Base-by-base conservation (phyloP, 2,329 filamentous ascomycete genomes). In the Cercospora brassicicola region DNA sequence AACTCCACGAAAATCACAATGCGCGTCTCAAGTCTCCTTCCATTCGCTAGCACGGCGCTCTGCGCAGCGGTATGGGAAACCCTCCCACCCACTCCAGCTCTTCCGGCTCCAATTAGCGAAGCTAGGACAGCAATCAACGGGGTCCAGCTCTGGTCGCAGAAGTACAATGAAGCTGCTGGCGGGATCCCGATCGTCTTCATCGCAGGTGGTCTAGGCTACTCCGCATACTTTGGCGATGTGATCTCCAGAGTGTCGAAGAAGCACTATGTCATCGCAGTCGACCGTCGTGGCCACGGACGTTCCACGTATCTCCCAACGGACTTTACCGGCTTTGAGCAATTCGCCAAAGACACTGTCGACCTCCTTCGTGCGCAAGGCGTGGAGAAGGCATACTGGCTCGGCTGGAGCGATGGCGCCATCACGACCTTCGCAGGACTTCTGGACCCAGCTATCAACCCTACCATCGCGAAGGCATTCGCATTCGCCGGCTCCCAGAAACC, bases 361-460 rank as follows among this genome's bases (percentile, higher is more conserved):
- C 75, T 79, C 51, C 76, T 82, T 3, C 71, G 74, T 5, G 45
- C 71, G 1, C 70, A 75, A 4, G 77, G 77, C 1, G 73, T 82
- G 1, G 64, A 56, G 3, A 64, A 72, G 63, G 79, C 79, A 69
- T 74, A 77, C 65, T 76, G 79, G 28, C 78, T 82, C 4, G 81
- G 81, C 28, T 82, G 81, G 81, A 81, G 79, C 8, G 81, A 83
- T 63, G 80, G 81, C 48, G 80, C 77, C 39, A 78, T 78, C 20
- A 79, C 79, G 5, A 80, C 80, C 1, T 76, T 82, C 4, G 72
- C 79, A 2, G 77, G 76, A 6, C 77, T 82, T 26, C 72, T 80
- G 45, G 75, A 81, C 74, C 62, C 75, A 0, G 72, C 67, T 11
- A 76, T 76, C 48, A 71, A 75, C 1, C 67, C 73, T 0, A 71